Conservation (phyloP, 495 filamentous ascomycete species). For the Penicillium canescens region DNA sequence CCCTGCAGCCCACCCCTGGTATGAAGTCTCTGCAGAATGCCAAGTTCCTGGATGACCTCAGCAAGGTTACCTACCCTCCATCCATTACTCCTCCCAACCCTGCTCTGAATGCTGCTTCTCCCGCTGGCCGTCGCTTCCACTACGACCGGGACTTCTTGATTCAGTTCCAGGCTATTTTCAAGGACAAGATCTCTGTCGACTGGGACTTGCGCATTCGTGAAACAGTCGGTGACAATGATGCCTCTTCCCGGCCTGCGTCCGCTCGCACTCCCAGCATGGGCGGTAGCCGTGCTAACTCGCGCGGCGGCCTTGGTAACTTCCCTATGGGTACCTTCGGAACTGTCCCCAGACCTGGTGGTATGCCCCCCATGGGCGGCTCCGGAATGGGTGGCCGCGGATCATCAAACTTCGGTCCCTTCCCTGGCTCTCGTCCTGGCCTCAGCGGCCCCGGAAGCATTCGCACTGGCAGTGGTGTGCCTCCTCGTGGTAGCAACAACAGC, state of each 20-base stretch:
- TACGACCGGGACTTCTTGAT: conserved; percentile 95
- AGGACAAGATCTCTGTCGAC: conserved; percentile 89
- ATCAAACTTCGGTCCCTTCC: conserved; percentile 1
- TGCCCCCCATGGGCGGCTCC: conserved; percentile 4
- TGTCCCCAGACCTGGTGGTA: conserved; percentile 1
- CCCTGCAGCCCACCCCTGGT: conserved; percentile 85
- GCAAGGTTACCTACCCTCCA: conserved; percentile 69
- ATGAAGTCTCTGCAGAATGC: conserved; percentile 89
- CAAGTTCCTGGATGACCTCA: conserved; percentile 74
- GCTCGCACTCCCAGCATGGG: conserved; percentile 63
- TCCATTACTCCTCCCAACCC: conserved; percentile 86
- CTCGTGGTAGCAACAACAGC: conserved; percentile 36
- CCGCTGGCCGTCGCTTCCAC: conserved; percentile 80
- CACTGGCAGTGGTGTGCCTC: conserved; percentile 26
- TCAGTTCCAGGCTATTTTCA: conserved; percentile 95
- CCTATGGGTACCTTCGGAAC: conserved; percentile 4
- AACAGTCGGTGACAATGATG: conserved; percentile 77
- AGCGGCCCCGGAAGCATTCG: conserved; percentile 49
- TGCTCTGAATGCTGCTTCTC: conserved; percentile 74
- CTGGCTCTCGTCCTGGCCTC: conserved; percentile 16
- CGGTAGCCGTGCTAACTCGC: conserved; percentile 45
- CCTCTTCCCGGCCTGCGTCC: conserved; percentile 66
- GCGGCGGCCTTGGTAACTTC: conserved; percentile 71
- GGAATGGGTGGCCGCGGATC: neutral
- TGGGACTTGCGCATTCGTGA: conserved; percentile 85